phyloP scores from a whole-genome alignment of 2,329 filamentous ascomycete genomes.

The Hypomyces perniciosus region DNA sequence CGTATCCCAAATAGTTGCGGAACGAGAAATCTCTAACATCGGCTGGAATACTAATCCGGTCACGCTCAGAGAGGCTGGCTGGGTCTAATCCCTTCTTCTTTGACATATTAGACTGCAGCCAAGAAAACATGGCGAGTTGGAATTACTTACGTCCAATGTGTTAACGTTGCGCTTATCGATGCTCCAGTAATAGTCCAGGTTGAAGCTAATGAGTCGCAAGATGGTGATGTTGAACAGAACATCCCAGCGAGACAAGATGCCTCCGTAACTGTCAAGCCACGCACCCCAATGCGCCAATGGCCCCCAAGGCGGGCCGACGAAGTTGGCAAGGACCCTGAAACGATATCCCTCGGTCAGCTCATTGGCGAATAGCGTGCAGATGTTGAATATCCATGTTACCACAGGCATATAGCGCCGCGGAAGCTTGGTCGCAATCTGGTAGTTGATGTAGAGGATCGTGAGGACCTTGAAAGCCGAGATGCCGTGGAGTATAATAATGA shows the following conservation, averaged over 20 bases:
- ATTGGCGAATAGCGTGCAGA: conserved; percentile 80
- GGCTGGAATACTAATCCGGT: conserved; percentile 74
- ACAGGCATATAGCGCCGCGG: conserved; percentile 65
- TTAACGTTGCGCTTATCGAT: conserved; percentile 57
- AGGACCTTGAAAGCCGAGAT: conserved; percentile 80
- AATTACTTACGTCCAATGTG: conserved; percentile 68
- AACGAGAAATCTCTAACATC: conserved; percentile 66
- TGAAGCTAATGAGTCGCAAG: conserved; percentile 89
- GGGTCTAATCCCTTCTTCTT: conserved; percentile 99
- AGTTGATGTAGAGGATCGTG: conserved; percentile 74
- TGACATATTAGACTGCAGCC: conserved; percentile 52
- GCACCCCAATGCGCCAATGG: conserved; percentile 54
- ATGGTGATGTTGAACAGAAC: conserved; percentile 97
- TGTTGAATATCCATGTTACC: conserved; percentile 85
- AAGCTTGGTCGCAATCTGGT: conserved; percentile 65
- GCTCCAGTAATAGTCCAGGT: conserved; percentile 95
- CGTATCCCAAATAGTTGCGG: conserved; percentile 83
- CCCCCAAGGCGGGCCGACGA: conserved; percentile 40
- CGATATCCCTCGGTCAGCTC: conserved; percentile 76
- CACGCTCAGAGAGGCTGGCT: conserved; percentile 76
- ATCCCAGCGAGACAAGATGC: conserved; percentile 87
- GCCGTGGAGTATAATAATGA: conserved; percentile 75
- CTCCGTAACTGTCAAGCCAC: conserved; percentile 72
- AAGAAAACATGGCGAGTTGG: neutral
- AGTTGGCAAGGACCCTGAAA: conserved; percentile 55